These are phyloP conservation scores for Ceriops zippeliana DNA, from an alignment of 345 rosid genomes.

Conservation along the genomic window DNA sequence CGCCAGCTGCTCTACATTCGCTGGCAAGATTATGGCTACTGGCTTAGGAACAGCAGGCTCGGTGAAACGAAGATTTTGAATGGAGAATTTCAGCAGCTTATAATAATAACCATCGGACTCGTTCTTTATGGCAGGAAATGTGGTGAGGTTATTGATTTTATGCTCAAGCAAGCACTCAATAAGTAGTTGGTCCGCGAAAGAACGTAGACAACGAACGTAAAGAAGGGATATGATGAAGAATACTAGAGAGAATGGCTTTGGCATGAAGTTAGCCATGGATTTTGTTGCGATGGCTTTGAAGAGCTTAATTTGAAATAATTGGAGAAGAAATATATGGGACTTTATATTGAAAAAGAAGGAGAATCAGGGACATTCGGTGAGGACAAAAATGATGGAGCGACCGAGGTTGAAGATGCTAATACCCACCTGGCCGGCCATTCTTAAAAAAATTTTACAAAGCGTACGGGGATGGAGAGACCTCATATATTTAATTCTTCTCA, in stretches of 20 bases:
- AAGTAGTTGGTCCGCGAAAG: conserved; percentile 18
- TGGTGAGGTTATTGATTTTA: conserved; percentile 43
- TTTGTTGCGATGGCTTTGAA: not conserved
- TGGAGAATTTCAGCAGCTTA: conserved; percentile 37
- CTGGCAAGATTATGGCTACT: conserved; percentile 22
- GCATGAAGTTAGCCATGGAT: conserved; percentile 9
- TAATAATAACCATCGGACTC: conserved; percentile 24
- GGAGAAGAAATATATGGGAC: not conserved
- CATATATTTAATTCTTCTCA: not conserved
- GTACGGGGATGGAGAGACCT: not conserved
- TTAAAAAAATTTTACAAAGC: conserved; percentile 2
- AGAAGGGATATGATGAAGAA: not conserved
- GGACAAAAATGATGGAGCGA: conserved; percentile 30
- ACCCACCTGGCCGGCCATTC: conserved; percentile 39
- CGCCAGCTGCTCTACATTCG: conserved; percentile 2
- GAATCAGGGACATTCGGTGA: conserved; percentile 24
- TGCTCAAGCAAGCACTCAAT: conserved; percentile 36
- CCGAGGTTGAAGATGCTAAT: not conserved
- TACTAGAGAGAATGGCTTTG: not conserved
- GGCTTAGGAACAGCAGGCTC: conserved; percentile 13
- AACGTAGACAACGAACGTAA: not conserved
- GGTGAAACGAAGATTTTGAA: conserved; percentile 28
- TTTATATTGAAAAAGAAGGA: conserved; percentile 12
- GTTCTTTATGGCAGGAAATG: conserved; percentile 22
- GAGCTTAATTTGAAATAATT: not conserved